These are phyloP conservation scores for Podospora pseudopauciseta DNA, from an alignment of 495 filamentous ascomycete genomes.

Conservation along the genomic window DNA sequence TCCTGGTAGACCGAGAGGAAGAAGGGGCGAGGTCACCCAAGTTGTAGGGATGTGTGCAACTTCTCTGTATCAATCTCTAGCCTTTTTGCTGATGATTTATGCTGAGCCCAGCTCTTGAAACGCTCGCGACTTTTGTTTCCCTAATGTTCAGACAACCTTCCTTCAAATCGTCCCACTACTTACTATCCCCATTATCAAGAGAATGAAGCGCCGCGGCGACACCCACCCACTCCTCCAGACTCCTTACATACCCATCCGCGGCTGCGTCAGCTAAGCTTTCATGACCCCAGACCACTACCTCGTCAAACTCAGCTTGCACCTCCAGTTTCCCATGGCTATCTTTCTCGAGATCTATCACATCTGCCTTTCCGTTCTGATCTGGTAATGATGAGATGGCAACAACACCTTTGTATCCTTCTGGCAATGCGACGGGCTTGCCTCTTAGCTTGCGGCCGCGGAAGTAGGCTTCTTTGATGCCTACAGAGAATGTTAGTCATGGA, in stretches of 20 bases:
- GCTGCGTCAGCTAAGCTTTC: conserved; percentile 48
- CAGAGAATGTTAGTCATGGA: not conserved
- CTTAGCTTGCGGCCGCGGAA: conserved; percentile 81
- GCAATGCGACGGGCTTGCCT: conserved; percentile 63
- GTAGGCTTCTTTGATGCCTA: conserved; percentile 46
- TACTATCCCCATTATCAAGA: conserved; percentile 5
- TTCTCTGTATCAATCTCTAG: not conserved
- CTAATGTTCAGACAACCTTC: not conserved
- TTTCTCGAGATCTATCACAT: conserved; percentile 46
- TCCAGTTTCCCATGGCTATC: conserved; percentile 57
- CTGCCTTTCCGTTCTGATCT: conserved; percentile 21
- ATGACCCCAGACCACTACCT: conserved; percentile 81
- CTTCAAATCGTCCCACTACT: not conserved
- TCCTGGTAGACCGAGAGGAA: conserved; percentile 40
- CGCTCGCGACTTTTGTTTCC: not conserved
- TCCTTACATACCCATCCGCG: conserved; percentile 55
- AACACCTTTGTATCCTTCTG: conserved; percentile 69
- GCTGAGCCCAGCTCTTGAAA: not conserved
- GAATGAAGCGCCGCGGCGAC: conserved; percentile 58
- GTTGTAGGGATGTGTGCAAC: conserved; percentile 11
- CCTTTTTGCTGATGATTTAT: not conserved
- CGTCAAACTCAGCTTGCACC: conserved; percentile 68
- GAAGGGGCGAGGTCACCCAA: conserved; percentile 20
- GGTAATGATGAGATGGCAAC: conserved; percentile 28
- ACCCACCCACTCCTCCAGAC: conserved; percentile 78